Conservation (phyloP, 139 green algal genomes). For the Chlorella sp. region DNA sequence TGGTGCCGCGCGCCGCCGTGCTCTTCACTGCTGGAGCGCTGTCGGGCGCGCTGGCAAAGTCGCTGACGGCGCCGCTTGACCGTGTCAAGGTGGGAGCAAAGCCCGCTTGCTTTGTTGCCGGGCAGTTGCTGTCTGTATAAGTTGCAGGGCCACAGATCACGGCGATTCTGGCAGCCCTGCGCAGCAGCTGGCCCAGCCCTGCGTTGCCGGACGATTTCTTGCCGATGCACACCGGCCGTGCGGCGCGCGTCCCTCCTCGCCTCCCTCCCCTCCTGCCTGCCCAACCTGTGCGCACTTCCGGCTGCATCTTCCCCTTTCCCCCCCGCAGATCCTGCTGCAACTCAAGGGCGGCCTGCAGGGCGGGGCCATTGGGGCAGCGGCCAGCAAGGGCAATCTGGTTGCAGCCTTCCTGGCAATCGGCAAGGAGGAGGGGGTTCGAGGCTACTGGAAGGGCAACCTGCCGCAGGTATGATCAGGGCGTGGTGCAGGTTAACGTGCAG, state of each 20-base stretch:
- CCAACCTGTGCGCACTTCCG: background rate
- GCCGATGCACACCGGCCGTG: background rate
- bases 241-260: background rate
- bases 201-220: too few relatives aligned
- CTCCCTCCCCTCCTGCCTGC: background rate
- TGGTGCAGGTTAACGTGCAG: background rate
- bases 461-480: conserved; percentile 61
- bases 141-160: too few relatives aligned
- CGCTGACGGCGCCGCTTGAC: conserved; percentile 84
- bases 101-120: background rate
- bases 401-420: conserved; percentile 77
- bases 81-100: conserved; percentile 54
- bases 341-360: conserved; percentile 61
- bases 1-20: conserved; percentile 63
- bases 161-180: background rate
- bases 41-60: conserved; percentile 84
- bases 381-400: conserved; percentile 58
- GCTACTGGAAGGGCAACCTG: conserved; percentile 89
- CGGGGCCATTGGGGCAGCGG: conserved; percentile 63
- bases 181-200: background rate
- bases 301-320: background rate
- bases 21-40: conserved; percentile 82
- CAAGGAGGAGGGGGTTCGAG: conserved; percentile 75
- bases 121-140: too few relatives aligned
- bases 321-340: conserved; percentile 71